Conservation (phyloP, 2,329 filamentous ascomycete species). For the Byssoonygena ceratinophila region DNA sequence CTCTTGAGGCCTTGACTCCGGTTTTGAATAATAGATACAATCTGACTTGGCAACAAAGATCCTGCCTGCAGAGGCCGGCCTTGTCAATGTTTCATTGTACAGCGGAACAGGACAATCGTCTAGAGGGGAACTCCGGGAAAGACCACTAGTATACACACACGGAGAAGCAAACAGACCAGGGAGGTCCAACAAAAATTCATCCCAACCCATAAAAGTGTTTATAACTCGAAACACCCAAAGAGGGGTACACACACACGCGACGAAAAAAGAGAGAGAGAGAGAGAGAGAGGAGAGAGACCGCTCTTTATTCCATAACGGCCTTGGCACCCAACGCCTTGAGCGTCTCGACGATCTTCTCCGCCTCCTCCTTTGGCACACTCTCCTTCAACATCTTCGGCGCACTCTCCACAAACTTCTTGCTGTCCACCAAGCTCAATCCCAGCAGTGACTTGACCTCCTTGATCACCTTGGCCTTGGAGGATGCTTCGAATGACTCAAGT, state of each 20-base stretch:
- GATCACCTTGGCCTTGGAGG: slow-evolving; percentile 95
- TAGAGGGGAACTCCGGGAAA: slow-evolving; percentile 5
- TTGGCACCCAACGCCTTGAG: slow-evolving; percentile 89
- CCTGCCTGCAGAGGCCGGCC: background rate
- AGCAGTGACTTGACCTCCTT: slow-evolving; percentile 98
- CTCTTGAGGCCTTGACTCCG: no score
- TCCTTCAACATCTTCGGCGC: slow-evolving; percentile 99
- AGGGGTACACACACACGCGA: background rate
- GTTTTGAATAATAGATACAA: background rate
- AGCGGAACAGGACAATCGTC: background rate
- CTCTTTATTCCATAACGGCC: slow-evolving; percentile 72
- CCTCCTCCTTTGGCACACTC: slow-evolving; percentile 95
- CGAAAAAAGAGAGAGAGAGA: no score
- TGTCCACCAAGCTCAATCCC: slow-evolving; percentile 91
- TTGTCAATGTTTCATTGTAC: slow-evolving; percentile 4
- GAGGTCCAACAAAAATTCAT: background rate
- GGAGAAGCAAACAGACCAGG: background rate
- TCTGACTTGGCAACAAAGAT: background rate
- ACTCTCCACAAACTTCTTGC: slow-evolving; percentile 99
- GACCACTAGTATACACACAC: slow-evolving; percentile 11
- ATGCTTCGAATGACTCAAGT: slow-evolving; percentile 77
- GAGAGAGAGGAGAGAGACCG: background rate
- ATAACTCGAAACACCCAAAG: background rate
- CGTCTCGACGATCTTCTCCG: slow-evolving; percentile 92
- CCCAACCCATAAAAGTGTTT: background rate